A percentile compares a stretch with the other conserved stretches of the same genome.
phyloP scores from a whole-genome alignment of 768 basidiomycete species.

The Dioszegia hungarica region DNA sequence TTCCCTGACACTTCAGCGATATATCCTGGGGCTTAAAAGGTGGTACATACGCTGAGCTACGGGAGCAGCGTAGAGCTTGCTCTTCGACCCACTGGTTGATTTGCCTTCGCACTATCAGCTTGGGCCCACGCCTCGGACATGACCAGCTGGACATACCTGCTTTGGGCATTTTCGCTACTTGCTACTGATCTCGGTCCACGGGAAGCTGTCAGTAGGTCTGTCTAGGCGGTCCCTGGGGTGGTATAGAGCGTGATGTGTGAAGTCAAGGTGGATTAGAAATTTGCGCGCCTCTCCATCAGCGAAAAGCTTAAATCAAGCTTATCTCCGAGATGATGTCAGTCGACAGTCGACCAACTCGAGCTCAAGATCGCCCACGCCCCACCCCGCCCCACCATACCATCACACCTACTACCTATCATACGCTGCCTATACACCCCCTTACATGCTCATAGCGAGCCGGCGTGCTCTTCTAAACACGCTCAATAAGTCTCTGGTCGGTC shows the following conservation, averaged over 20 bases:
- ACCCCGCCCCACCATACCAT: no score
- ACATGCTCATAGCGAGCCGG: neutral
- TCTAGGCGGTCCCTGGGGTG: no score
- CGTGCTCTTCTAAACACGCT: neutral
- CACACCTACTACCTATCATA: no score
- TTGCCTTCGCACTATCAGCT: constrained; percentile 15
- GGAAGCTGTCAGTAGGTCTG: no score
- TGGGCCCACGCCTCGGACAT: no score
- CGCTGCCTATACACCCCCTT: neutral
- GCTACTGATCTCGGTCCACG: no score
- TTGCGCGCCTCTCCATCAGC: neutral
- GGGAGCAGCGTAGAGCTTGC: constrained; percentile 33
- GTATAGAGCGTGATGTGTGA: no score
- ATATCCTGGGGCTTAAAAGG: neutral
- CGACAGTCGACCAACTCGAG: no score
- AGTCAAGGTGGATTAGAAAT: no score
- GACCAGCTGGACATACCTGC: constrained; percentile 17
- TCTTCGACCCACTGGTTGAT: constrained; percentile 16
- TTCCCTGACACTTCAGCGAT: constrained; percentile 49
- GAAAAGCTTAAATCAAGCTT: neutral
- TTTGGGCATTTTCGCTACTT: constrained; percentile 10
- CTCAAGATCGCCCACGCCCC: neutral
- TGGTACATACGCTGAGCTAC: constrained; percentile 24
- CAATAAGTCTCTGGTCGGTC: neutral
- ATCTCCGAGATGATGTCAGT: neutral